These are phyloP conservation scores for Sporothrix pseudoabietina DNA, from an alignment of 2,329 filamentous ascomycete species.

Conservation along the genomic window DNA sequence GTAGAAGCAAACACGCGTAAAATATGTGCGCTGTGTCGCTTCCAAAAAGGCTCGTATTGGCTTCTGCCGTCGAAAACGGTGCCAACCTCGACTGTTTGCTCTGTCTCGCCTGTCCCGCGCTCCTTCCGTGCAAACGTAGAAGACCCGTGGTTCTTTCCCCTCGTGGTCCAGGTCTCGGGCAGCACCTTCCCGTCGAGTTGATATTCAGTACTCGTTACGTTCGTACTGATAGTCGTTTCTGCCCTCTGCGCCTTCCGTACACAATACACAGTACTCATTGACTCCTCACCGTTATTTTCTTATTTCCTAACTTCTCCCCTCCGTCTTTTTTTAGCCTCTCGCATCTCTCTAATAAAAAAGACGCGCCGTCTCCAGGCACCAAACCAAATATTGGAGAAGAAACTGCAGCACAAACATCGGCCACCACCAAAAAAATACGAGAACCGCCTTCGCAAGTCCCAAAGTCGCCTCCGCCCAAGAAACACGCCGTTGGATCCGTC, in stretches of 20 bases:
- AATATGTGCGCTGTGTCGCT: neutral
- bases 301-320: neutral
- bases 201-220: neutral
- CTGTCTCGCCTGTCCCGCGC: constrained; percentile 16
- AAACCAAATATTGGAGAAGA: neutral
- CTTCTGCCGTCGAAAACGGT: constrained; percentile 1
- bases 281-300: neutral
- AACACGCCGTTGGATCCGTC: constrained; percentile 25
- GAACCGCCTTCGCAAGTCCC: neutral
- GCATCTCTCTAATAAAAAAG: neutral
- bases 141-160: neutral
- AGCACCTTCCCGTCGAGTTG: constrained; percentile 13
- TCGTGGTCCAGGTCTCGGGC: neutral
- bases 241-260: neutral
- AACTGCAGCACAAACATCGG: neutral
- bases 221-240: neutral
- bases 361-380: constrained; percentile 4
- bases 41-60: neutral
- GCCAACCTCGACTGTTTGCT: constrained; percentile 6
- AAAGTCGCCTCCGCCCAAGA: constrained; percentile 19
- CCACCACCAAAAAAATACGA: neutral
- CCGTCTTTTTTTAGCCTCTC: neutral
- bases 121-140: constrained; percentile 7
- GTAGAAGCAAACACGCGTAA: neutral
- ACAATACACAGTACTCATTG: too few species aligned